Conservation (phyloP, 2,329 filamentous ascomycete genomes). For the Paracoccidioides brasiliensis region DNA sequence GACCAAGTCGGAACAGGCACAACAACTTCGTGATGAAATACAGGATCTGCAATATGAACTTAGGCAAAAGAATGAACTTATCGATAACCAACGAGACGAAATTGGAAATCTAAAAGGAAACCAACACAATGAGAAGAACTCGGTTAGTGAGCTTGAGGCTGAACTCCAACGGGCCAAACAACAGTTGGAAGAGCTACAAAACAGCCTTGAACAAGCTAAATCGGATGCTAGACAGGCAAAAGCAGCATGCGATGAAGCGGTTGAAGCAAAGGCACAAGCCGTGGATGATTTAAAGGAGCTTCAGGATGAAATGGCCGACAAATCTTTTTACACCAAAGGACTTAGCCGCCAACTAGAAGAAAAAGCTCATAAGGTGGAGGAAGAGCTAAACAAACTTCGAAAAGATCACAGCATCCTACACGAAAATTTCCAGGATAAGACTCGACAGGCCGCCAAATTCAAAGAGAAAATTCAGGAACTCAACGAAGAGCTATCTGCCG, state of each 20-base stretch:
- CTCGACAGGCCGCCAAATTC: slow-evolving; percentile 26
- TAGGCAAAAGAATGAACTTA: slow-evolving; percentile 58
- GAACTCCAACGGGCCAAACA: slow-evolving; percentile 35
- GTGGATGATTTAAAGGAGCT: slow-evolving; percentile 47
- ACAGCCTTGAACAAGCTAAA: slow-evolving; percentile 27
- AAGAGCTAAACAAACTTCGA: slow-evolving; percentile 45
- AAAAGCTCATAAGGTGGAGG: slow-evolving; percentile 51
- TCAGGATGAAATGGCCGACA: slow-evolving; percentile 66
- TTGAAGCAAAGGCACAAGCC: slow-evolving; percentile 38
- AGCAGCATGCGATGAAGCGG: slow-evolving; percentile 36
- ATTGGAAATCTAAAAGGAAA: slow-evolving; percentile 51
- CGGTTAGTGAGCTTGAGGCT: slow-evolving; percentile 36
- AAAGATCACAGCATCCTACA: slow-evolving; percentile 34
- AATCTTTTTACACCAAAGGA: slow-evolving; percentile 62
- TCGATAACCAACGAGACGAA: slow-evolving; percentile 64
- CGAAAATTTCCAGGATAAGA: slow-evolving; percentile 33
- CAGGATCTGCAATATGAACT: slow-evolving; percentile 63
- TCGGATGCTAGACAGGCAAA: slow-evolving; percentile 28
- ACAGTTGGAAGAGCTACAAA: slow-evolving; percentile 33
- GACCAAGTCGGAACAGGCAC: slow-evolving; percentile 44
- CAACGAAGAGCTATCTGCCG: slow-evolving; percentile 27
- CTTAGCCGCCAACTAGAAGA: slow-evolving; percentile 64
- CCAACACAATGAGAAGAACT: slow-evolving; percentile 29
- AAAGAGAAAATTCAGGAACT: slow-evolving; percentile 26
- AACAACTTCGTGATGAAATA: slow-evolving; percentile 59